Base-by-base conservation (phyloP, 2,329 filamentous ascomycete species). In the Pleomassaria siparia region DNA sequence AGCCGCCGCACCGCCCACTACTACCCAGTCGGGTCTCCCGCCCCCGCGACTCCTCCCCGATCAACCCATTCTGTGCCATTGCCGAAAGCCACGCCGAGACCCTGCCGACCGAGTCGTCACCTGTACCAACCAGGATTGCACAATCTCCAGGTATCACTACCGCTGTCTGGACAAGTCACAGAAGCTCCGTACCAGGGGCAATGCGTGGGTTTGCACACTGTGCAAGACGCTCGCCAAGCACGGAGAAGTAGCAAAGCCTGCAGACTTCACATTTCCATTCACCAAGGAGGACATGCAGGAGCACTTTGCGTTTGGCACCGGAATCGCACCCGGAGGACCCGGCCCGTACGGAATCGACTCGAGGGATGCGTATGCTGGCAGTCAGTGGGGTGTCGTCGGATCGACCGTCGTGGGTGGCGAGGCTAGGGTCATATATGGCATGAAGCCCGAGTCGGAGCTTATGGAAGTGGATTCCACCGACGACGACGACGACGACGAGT, bases 71-170 rank as follows among this genome's bases (percentile, higher is more conserved):
- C 30, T 64, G 29, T 64, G 62, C 47, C 41, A 21, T 2, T 64
- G 62, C 43, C 39, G 46, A 20, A 33, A 50, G 15, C 53, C 57
- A 9, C 53, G 56, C 0, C 32, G 33, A 11, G 56, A 44, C 2
- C 15, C 21, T 12, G 40, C 22, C 1, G 12, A 46, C 2, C 43
- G 47, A 4, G 51, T 64, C 11, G 47, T 53, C 2, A 54, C 62
- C 20, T 65, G 62, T 26, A 36, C 33, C 2, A 59, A 53, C 22
- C 16, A 24, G 1, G 16, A 45, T 10, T 66, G 62, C 21, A 18
- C 16, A 1, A 45, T 62, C 7, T 9, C 18, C 5, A 62, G 55
- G 55, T 58, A 49, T 13, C 62, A 66, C 40, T 58, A 63, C 44
- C 32, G 36, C 1, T 66, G 62, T 20, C 44, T 64, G 2, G 47